phyloP scores from a whole-genome alignment of 345 rosid genomes.

The Hibiscus tridactylites region DNA sequence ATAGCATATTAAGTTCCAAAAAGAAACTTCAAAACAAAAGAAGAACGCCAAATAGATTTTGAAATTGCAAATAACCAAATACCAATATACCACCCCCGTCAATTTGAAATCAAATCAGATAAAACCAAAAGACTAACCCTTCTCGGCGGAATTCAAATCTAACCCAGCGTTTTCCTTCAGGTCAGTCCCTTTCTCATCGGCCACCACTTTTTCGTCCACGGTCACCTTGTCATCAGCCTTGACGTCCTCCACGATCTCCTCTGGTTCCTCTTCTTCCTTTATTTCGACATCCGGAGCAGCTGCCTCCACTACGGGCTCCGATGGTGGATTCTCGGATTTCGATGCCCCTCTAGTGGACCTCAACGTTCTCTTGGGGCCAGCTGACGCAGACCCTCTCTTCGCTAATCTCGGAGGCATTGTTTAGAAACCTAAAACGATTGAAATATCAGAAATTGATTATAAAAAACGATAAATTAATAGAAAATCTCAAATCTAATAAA shows the following conservation, averaged over 20 bases:
- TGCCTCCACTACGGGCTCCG: slow-evolving; percentile 27
- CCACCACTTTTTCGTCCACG: slow-evolving; percentile 7
- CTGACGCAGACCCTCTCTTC: slow-evolving; percentile 19
- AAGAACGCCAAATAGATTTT: background rate
- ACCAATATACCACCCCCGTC: background rate
- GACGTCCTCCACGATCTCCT: slow-evolving; percentile 10
- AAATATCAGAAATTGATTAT: background rate
- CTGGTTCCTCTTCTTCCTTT: slow-evolving; percentile 22
- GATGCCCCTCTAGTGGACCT: slow-evolving; percentile 39
- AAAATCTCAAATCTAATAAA: background rate
- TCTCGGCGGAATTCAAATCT: slow-evolving; percentile 24
- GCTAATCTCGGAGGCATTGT: slow-evolving; percentile 2
- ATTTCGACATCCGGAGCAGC: slow-evolving; percentile 18
- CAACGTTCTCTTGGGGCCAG: slow-evolving; percentile 40
- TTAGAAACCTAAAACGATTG: background rate
- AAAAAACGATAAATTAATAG: background rate
- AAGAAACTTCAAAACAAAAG: background rate
- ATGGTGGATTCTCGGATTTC: slow-evolving; percentile 36
- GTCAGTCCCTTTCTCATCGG: slow-evolving; percentile 16
- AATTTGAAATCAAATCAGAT: background rate
- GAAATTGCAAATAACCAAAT: background rate
- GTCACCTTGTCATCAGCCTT: slow-evolving; percentile 14
- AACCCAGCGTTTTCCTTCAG: slow-evolving; percentile 10
- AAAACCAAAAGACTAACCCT: slow-evolving; percentile 32
- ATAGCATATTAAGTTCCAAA: background rate